These are phyloP conservation scores for Waltergamsia citrina DNA, from an alignment of 2,329 filamentous ascomycete species.

Conservation along the genomic window DNA sequence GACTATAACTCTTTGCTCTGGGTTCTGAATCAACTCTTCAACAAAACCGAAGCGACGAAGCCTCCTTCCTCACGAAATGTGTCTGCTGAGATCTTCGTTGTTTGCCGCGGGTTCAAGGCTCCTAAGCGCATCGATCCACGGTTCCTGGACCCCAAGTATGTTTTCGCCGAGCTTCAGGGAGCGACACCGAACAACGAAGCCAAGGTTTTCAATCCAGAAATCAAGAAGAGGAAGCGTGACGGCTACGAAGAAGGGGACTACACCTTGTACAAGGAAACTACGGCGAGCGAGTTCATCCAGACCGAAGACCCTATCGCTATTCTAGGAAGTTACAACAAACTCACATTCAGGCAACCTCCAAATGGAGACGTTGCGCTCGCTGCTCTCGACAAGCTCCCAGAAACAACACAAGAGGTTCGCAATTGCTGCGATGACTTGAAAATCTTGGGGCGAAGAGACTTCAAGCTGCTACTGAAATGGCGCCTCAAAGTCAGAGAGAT, in stretches of 20 bases:
- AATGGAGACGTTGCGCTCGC: slow-evolving; percentile 81
- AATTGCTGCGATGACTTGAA: slow-evolving; percentile 75
- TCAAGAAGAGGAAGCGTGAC: slow-evolving; percentile 95
- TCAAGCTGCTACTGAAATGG: slow-evolving; percentile 84
- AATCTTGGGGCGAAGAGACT: slow-evolving; percentile 87
- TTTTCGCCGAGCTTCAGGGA: slow-evolving; percentile 86
- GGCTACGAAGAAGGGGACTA: slow-evolving; percentile 97
- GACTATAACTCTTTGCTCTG: slow-evolving; percentile 94
- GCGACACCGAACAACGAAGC: slow-evolving; percentile 91
- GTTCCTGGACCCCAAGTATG: slow-evolving; percentile 79
- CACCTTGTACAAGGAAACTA: slow-evolving; percentile 80
- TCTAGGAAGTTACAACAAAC: slow-evolving; percentile 73
- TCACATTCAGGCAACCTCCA: slow-evolving; percentile 71
- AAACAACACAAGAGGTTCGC: slow-evolving; percentile 77
- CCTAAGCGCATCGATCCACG: slow-evolving; percentile 88
- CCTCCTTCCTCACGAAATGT: slow-evolving; percentile 93
- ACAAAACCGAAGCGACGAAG: slow-evolving; percentile 93
- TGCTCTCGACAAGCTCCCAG: slow-evolving; percentile 74
- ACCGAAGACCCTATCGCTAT: slow-evolving; percentile 89
- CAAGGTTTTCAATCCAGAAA: slow-evolving; percentile 94
- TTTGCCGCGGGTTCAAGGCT: slow-evolving; percentile 90
- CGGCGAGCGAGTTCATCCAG: slow-evolving; percentile 89
- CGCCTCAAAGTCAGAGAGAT: slow-evolving; percentile 80
- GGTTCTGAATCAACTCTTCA: slow-evolving; percentile 96
- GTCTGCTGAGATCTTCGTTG: slow-evolving; percentile 96